Conservation (phyloP, 192 early-diverging fungal genomes). For the Entophlyctis helioformis region DNA sequence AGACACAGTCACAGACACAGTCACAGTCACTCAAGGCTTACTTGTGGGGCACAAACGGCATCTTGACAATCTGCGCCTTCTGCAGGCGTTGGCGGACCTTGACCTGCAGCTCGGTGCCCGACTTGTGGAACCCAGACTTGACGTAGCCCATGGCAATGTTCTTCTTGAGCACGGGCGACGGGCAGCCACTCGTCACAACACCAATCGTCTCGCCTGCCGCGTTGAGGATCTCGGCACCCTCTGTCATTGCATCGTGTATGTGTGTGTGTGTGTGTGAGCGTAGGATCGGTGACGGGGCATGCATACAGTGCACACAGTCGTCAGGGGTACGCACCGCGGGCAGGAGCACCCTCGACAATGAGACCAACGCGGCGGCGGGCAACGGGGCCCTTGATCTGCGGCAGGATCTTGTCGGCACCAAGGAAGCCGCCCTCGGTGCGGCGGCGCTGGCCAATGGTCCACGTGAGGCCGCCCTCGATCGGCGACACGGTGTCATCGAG, state of each 20-base stretch:
- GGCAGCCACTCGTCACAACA: constrained; percentile 82
- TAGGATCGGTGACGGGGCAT: no score
- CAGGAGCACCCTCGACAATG: constrained; percentile 85
- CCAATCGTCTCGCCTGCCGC: constrained; percentile 13
- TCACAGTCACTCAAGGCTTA: no score
- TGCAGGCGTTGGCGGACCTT: constrained; percentile 78
- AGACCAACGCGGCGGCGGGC: constrained; percentile 77
- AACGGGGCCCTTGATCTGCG: constrained; percentile 65
- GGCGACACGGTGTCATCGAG: constrained; percentile 85
- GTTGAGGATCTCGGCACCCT: constrained; percentile 20
- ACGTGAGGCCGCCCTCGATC: constrained; percentile 84
- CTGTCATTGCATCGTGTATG: no score
- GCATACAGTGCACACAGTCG: no score
- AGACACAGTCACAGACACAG: no score
- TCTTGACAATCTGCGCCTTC: constrained; percentile 74
- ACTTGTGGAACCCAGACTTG: constrained; percentile 76
- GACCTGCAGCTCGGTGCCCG: constrained; percentile 81
- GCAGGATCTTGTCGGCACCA: constrained; percentile 72
- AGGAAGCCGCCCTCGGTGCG: constrained; percentile 85
- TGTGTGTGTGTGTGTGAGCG: no score
- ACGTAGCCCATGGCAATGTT: constrained; percentile 99
- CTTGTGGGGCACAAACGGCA: constrained; percentile 74
- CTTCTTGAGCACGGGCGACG: constrained; percentile 80
- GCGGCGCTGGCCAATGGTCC: constrained; percentile 88
- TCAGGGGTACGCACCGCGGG: no score